phyloP scores from a whole-genome alignment of 331 rosid species.

The Erythrophleum ivorense region DNA sequence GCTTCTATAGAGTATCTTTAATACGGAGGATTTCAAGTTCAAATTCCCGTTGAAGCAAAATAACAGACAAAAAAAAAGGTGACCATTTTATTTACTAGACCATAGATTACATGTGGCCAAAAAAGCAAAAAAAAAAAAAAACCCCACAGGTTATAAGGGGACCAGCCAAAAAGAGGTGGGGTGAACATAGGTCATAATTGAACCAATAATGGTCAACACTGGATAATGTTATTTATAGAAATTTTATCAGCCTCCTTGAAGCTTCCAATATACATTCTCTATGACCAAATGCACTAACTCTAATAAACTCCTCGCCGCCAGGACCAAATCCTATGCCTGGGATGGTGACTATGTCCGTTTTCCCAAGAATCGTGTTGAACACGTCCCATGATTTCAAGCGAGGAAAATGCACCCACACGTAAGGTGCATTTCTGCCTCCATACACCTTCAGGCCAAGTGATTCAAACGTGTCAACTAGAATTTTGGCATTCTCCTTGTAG shows the following conservation, averaged over 20 bases:
- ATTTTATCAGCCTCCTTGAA: conserved; percentile 44
- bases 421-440: conserved; percentile 72
- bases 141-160: not conserved
- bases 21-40: not conserved
- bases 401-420: conserved; percentile 72
- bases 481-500: conserved; percentile 67
- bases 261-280: conserved; percentile 63
- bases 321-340: conserved; percentile 80
- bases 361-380: conserved; percentile 60
- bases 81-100: not conserved
- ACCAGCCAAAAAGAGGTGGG: not conserved
- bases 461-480: conserved; percentile 52
- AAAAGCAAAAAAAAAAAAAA: not conserved
- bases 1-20: not conserved
- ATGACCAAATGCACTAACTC: conserved; percentile 69
- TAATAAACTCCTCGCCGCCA: conserved; percentile 59
- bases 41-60: not conserved
- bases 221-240: not conserved
- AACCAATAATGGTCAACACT: not conserved
- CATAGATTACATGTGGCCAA: not conserved
- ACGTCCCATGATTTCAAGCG: conserved; percentile 66
- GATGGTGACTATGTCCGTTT: conserved; percentile 61
- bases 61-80: not conserved
- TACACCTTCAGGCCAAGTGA: conserved; percentile 58
- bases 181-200: not conserved